Evolutionary conservation across 1,284 basidiomycete genomes (phyloP), one percentile per base, ranked within the genome.

Genomic region (Entoloma clypeatum): DNA sequence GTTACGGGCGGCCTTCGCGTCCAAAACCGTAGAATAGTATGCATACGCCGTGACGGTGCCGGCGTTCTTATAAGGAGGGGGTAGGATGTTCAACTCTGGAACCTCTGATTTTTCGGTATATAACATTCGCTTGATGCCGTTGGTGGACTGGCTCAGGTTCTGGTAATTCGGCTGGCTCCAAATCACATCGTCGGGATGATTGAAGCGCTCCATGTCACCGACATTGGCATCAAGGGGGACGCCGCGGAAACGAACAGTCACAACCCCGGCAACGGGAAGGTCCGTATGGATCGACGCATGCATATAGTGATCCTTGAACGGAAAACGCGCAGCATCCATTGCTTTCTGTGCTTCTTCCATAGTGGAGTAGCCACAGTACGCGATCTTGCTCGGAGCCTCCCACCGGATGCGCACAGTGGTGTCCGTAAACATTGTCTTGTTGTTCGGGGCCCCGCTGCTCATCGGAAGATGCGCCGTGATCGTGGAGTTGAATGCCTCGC

Each of bases 291-390:
- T 49, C 1, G 51, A 53, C 0, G 75, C 80, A 7, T 62, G 59
- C 2, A 81, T 53, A 32, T 62, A 58, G 31, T 61, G 61, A 13
- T 66, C 65, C 0, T 64, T 59, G 19, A 70, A 54, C 3, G 63
- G 63, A 0, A 50, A 48, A 1, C 62, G 61, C 1, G 70, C 59
- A 0, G 63, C 55, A 2, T 57, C 57, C 2, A 81, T 67, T 1
- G 72, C 81, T 19, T 58, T 54, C 16, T 68, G 54, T 0, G 83
- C 82, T 7, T 67, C 61, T 28, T 64, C 60, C 29, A 63, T 47
- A 2, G 65, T 73, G 0, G 62, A 52, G 47, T 79, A 86, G 1
- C 84, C 84, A 13, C 71, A 74, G 45, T 75, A 86, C 0, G 69
- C 79, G 1, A 64, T 63, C 26, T 67, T 69, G 10, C 59, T 57